Percentiles rank a stretch among this genome's conserved stretches.
These are phyloP conservation scores for Butyriboletus loyo DNA, from an alignment of 768 basidiomycete genomes.

Conservation along the genomic window DNA sequence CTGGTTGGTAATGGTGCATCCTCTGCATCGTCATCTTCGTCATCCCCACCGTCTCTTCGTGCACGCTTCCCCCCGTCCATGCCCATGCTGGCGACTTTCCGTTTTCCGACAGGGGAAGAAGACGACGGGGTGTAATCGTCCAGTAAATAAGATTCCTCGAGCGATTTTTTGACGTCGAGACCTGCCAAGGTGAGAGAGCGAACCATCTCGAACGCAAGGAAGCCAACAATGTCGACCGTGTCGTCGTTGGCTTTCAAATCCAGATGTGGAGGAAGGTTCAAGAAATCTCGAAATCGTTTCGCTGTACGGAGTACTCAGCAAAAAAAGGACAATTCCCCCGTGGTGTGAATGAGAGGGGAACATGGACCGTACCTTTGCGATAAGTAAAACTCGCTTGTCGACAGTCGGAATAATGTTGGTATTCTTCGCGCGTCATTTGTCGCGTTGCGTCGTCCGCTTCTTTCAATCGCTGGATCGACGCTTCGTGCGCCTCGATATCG, in stretches of 20 bases:
- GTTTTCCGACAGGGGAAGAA: conserved; percentile 64
- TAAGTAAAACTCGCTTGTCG: conserved; percentile 96
- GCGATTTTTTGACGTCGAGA: conserved; percentile 73
- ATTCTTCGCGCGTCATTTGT: conserved; percentile 95
- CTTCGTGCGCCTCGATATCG: conserved; percentile 93
- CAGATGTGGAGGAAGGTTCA: conserved; percentile 82
- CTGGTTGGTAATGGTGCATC: conserved; percentile 67
- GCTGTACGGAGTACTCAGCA: conserved; percentile 44
- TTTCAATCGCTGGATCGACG: conserved; percentile 86
- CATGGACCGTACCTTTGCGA: conserved; percentile 71
- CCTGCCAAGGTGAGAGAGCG: conserved; percentile 89
- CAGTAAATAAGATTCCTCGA: conserved; percentile 67
- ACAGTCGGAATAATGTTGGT: conserved; percentile 95
- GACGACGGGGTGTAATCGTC: conserved; percentile 52
- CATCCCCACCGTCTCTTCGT: conserved; percentile 47
- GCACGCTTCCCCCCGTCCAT: conserved; percentile 44
- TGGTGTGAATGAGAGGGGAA: background rate
- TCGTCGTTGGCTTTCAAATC: conserved; percentile 92
- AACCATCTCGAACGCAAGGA: conserved; percentile 97
- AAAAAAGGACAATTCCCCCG: background rate
- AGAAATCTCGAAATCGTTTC: conserved; percentile 92
- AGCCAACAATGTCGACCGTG: conserved; percentile 94
- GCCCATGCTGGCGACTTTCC: conserved; percentile 53
- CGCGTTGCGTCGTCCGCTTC: conserved; percentile 95
- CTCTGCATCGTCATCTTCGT: conserved; percentile 54